Base-by-base conservation (phyloP, 2,329 filamentous ascomycete species). In the Trichoderma sp. region DNA sequence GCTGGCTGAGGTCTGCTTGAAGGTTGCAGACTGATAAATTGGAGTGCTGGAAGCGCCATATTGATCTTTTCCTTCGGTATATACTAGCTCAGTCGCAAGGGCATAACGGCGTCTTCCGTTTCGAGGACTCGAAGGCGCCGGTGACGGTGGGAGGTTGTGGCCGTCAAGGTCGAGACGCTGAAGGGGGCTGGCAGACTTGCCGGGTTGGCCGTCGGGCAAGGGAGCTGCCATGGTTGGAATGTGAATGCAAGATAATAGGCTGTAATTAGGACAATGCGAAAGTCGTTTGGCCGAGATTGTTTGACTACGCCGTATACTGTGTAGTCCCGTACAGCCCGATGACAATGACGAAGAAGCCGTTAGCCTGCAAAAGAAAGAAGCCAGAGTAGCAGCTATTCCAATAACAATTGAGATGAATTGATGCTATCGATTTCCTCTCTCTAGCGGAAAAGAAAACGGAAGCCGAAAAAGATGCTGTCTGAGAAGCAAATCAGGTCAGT, bases 1-100 rank as follows among this genome's bases (percentile, higher is more conserved):
- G 60, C 83, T 87, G 74, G 92, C 92, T 21, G 92, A 93, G 26
- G 89, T 89, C 83, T 98, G 96, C 84, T 99, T 99, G 87, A 99
- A 99, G 47, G 96, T 99, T 63, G 96, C 97, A 63, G 94, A 97
- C 88, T 97, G 96, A 83, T 99, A 99, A 80, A 99, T 98, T 69
- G 96, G 96, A 77, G 97, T 92, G 82, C 95, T 98, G 77, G 94
- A 97, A 72, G 96, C 90, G 79, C 97, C 97, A 86, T 98, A 98
- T 85, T 99, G 96, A 82, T 99, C 96, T 83, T 92, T 96, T 81
- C 92, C 91, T 78, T 99, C 96, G 66, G 95, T 98, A 82, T 95
- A 98, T 73, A 99, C 96, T 74, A 99, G 86, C 84, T 99, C 96
- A 5, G 96, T 99, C 72, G 95, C 95, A 73, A 99, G 89, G 60